Evolutionary conservation across 2,329 filamentous ascomycete species (phyloP), one percentile per base, ranked within the genome.

Genomic region (Colletotrichum gigasporum): DNA sequence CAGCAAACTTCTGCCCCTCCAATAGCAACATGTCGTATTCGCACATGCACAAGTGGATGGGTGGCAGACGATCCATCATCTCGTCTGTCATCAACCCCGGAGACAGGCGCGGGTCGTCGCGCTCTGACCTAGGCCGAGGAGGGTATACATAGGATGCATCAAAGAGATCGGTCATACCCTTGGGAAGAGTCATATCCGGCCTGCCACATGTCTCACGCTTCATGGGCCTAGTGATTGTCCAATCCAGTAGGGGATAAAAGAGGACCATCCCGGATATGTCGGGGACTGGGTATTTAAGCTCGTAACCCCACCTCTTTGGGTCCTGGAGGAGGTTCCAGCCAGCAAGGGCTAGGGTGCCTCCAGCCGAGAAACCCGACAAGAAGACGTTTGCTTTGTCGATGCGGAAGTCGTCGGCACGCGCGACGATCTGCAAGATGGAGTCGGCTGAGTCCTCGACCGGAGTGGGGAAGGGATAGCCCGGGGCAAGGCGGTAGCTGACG

Each of bases 401-500:
- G 37, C 82, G 80, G 44, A 90, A 82, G 45, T 88, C 84, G 26
- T 79, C 77, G 0, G 87, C 86, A 56, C 87, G 81, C 2, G 79
- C 76, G 44, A 83, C 81, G 26, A 91, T 79, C 72, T 90, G 89
- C n/a, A 89, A 71, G 8, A 91, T 73, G 1, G 88, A 86, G 65
- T 90, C 88, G 26, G 87, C 85, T 42, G 86, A 86, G 71, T 91
- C 90, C 68, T 91, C 87, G 0, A 91, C 82, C 0, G 87, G 84
- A 0, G 84, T 85, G 1, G 89, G 89, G 71, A 90, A 91, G 0
- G 88, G 88, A 67, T 85, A 80, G 69, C 86, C 85, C 0, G 90
- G 90, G 0, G 89, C 88, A 2, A 91, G 82, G n/a, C 90, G 84
- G 72, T 92, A 91, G 69, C 90, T 87, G 68, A 90, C 87, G 2